phyloP scores from a whole-genome alignment of 2,329 filamentous ascomycete species.

The Curvularia verruculosa region DNA sequence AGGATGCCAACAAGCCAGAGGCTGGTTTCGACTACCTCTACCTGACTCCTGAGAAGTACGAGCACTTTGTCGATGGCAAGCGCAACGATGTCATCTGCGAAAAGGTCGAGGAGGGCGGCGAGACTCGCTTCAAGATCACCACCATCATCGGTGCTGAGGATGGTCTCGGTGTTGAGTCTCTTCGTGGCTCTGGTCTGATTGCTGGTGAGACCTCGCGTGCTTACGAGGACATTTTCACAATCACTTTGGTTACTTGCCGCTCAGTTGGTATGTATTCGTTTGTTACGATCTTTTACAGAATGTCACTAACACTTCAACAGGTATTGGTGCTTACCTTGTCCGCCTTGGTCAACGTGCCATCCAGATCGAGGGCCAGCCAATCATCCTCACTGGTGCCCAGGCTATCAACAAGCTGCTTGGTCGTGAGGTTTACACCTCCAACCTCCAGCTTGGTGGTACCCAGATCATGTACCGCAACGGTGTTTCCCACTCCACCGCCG shows the following conservation, averaged over 20 bases:
- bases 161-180: slow-evolving; percentile 94
- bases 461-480: slow-evolving; percentile 99
- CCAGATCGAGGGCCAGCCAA: slow-evolving; percentile 97
- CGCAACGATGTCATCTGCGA: slow-evolving; percentile 84
- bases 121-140: slow-evolving; percentile 91
- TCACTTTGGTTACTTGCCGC: slow-evolving; percentile 95
- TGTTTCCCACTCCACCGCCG: slow-evolving; percentile 98
- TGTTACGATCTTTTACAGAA: no score
- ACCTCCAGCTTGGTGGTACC: slow-evolving; percentile 98
- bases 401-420: slow-evolving; percentile 98
- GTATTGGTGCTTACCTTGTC: slow-evolving; percentile 98
- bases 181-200: slow-evolving; percentile 96
- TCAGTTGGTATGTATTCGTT: slow-evolving; percentile 76
- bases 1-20: slow-evolving; percentile 79
- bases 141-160: slow-evolving; percentile 94
- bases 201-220: slow-evolving; percentile 95
- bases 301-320: slow-evolving; percentile 54
- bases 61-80: slow-evolving; percentile 80
- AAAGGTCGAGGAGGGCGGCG: slow-evolving; percentile 81
- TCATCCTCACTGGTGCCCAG: slow-evolving; percentile 95
- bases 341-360: slow-evolving; percentile 98
- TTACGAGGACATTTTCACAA: slow-evolving; percentile 98
- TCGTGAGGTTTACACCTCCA: slow-evolving; percentile 98
- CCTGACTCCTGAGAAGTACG: slow-evolving; percentile 83
- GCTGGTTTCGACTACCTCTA: slow-evolving; percentile 97